Conservation (phyloP, 306 rosid species). For the Malus orientalis region DNA sequence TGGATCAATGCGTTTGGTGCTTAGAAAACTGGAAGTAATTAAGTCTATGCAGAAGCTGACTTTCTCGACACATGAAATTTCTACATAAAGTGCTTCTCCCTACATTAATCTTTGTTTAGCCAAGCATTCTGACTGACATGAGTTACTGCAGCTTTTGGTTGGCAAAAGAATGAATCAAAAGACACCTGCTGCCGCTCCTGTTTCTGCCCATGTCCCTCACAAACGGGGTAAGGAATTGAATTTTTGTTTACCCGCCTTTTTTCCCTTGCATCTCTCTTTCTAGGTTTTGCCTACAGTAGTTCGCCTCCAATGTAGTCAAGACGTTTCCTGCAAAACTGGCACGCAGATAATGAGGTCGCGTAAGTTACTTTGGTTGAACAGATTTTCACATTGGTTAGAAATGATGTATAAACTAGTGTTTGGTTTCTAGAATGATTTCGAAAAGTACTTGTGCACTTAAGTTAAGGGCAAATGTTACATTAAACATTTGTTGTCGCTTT, state of each 20-base stretch:
- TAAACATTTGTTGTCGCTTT: neutral
- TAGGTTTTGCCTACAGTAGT: neutral
- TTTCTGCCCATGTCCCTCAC: neutral
- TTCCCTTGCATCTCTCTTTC: neutral
- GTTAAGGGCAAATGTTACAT: neutral
- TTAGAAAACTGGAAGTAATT: neutral
- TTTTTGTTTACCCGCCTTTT: neutral
- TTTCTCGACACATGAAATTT: neutral
- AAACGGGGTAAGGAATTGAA: neutral
- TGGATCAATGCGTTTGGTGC: neutral
- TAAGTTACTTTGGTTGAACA: neutral
- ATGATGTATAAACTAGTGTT: neutral
- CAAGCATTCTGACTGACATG: neutral
- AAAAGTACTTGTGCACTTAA: neutral
- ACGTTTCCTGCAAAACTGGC: neutral
- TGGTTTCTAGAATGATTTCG: neutral
- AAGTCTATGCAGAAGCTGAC: neutral
- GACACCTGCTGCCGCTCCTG: neutral
- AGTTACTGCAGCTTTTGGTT: constrained; percentile 6
- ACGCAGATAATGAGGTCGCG: neutral
- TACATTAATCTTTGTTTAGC: neutral
- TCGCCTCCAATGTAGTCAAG: neutral
- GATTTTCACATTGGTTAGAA: neutral
- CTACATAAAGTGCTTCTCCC: neutral
- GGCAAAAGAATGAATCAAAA: neutral